phyloP scores from a whole-genome alignment of 2,329 filamentous ascomycete species.

The Clarireedia sp. region DNA sequence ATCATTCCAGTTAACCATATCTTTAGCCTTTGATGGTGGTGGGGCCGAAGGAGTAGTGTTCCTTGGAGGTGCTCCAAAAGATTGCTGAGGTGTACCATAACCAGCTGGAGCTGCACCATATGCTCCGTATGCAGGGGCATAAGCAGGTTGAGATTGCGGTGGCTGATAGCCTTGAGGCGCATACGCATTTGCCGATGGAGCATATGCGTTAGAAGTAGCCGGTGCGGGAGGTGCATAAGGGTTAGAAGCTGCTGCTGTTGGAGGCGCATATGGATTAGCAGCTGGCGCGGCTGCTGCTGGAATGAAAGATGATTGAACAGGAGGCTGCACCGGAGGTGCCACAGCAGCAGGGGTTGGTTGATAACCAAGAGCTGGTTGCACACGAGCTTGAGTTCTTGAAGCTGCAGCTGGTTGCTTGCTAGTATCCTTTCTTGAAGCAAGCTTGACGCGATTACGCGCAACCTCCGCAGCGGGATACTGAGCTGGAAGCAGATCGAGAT shows the following conservation, averaged over 20 bases:
- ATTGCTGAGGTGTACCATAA: conserved; percentile 29
- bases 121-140: conserved; percentile 25
- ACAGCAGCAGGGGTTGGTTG: conserved; percentile 35
- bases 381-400: conserved; percentile 36
- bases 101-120: conserved; percentile 25
- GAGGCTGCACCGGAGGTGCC: conserved; percentile 18
- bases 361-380: conserved; percentile 38
- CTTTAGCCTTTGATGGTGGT: conserved; percentile 62
- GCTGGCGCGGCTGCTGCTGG: conserved; percentile 27
- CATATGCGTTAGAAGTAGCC: conserved; percentile 41
- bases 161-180: conserved; percentile 34
- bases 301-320: conserved; percentile 32
- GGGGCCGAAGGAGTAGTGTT: conserved; percentile 59
- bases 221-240: conserved; percentile 39
- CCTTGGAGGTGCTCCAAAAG: conserved; percentile 49
- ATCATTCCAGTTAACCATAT: conserved; percentile 87
- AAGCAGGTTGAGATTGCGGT: conserved; percentile 30
- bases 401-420: conserved; percentile 31
- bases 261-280: conserved; percentile 41
- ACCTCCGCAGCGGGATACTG: conserved; percentile 82
- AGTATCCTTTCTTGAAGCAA: conserved; percentile 64
- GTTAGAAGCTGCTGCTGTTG: conserved; percentile 31
- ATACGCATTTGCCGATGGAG: conserved; percentile 32
- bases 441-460: conserved; percentile 74
- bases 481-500: conserved; percentile 76